Conservation (phyloP, 345 rosid species). For the Syzygium jambos region DNA sequence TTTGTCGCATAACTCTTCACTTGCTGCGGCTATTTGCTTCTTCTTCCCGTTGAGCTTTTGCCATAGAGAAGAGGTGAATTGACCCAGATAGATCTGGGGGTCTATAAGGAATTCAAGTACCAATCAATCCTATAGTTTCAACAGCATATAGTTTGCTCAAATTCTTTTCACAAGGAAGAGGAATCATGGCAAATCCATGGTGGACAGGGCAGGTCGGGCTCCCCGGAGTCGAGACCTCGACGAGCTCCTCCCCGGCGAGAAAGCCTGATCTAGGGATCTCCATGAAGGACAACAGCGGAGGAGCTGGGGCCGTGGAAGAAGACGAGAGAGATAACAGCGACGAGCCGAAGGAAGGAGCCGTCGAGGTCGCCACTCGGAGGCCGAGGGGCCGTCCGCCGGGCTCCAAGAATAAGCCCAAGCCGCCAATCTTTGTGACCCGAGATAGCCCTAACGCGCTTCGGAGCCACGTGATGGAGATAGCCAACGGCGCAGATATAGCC, state of each 20-base stretch:
- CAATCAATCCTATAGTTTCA: neutral
- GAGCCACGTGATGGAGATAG: conserved; percentile 54
- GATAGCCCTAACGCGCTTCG: conserved; percentile 58
- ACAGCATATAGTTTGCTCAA: neutral
- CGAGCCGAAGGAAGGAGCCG: conserved; percentile 43
- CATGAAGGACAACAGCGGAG: conserved; percentile 9
- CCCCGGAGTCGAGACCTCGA: conserved; percentile 22
- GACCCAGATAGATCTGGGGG: neutral
- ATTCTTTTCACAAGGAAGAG: neutral
- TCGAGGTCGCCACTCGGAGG: conserved; percentile 29
- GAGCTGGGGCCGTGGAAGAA: conserved; percentile 14
- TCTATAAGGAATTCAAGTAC: neutral
- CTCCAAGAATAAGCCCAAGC: conserved; percentile 50
- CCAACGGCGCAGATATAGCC: conserved; percentile 42
- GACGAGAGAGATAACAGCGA: conserved; percentile 38
- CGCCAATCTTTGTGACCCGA: conserved; percentile 47
- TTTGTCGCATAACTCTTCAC: neutral
- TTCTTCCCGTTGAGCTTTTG: neutral
- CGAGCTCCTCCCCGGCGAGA: conserved; percentile 20
- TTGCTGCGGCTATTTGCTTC: neutral
- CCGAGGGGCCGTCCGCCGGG: conserved; percentile 53
- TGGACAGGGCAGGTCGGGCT: conserved; percentile 46
- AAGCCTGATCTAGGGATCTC: conserved; percentile 24
- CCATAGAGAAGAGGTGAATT: neutral
- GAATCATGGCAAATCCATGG: conserved; percentile 64